Percentiles rank a stretch among this genome's conserved stretches.
phyloP scores from a whole-genome alignment of 1,139 yeast genomes.

The Suhomyces taliae region DNA sequence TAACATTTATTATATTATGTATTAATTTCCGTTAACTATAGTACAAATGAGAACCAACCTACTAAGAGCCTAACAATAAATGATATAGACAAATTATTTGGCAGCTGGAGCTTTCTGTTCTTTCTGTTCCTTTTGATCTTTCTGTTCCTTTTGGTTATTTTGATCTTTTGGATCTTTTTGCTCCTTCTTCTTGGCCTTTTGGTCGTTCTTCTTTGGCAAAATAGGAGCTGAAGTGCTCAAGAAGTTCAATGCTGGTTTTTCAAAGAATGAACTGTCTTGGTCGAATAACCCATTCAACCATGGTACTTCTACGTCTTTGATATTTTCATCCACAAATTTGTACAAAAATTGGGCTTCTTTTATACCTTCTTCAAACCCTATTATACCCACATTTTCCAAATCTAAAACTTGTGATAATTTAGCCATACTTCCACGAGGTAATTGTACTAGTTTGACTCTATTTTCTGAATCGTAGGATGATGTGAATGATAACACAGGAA shows the following conservation, averaged over 20 bases:
- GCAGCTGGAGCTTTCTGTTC: not conserved
- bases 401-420: conserved; percentile 36
- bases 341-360: conserved; percentile 30
- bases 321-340: conserved; percentile 29
- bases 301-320: conserved; percentile 43
- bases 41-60: too few relatives aligned
- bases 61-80: too few relatives aligned
- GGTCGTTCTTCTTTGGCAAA: conserved; percentile 23
- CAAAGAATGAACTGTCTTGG: conserved; percentile 18
- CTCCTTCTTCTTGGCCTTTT: conserved; percentile 19
- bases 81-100: not conserved
- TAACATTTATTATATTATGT: too few relatives aligned
- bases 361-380: conserved; percentile 28
- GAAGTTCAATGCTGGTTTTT: conserved; percentile 38
- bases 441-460: conserved; percentile 50
- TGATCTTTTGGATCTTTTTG: too few relatives aligned
- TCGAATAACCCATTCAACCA: conserved; percentile 42
- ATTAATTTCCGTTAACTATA: too few relatives aligned
- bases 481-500: conserved; percentile 52
- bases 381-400: conserved; percentile 25
- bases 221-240: conserved; percentile 45
- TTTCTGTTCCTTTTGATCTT: not conserved
- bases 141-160: not conserved
- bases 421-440: conserved; percentile 49
- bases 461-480: conserved; percentile 33